Base-by-base conservation (phyloP, 2,329 filamentous ascomycete species). In the Aspergillus caelatus region DNA sequence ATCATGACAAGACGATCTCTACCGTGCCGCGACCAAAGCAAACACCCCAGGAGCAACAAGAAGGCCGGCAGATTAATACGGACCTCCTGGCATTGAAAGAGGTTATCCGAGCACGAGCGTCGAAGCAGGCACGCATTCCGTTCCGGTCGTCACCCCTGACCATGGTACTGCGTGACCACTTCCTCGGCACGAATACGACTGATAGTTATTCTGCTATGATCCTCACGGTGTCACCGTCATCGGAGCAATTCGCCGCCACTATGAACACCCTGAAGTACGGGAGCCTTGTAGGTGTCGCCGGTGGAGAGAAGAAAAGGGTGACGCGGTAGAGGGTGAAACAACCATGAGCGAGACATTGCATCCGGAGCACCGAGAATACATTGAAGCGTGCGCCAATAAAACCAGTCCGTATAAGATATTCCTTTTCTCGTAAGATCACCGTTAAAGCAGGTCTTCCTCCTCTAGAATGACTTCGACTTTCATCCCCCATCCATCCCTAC, bases 31-130 rank as follows among this genome's bases (percentile, higher is more conserved):
- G 52, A 23, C 52, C 63, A 1, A 77, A 73, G 54, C 77, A 76
- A 63, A 78, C 74, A 0, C 65, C 74, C 0, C 75, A 81, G 55
- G 81, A 82, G 62, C 74, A 73, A 14, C 76, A 77, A 56, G 74
- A 82, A 66, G 77, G 79, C 0, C 67, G 78, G 9, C 79, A 83
- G 67, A 82, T 83, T 62, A 83, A 83, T 39, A 75, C 77, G 0
- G 81, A 82, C 66, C 71, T 82, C 6, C 74, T 83, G 10, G 77
- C 80, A 0, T 67, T 83, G 56, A 82, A 83, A 62, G 80, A 82
- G 59, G 81, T 83, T 4, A 81, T 83, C n/a, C 72, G 81, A 1
- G 79, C 81, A 1, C 73, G 78, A 59, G 70, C 79, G 0, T 61
- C 59, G 26, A 71, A 70, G n/a, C 70, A 77, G 57, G 14, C 66